Conservation (phyloP, 768 basidiomycete genomes). For the Myochromella boudieri region DNA sequence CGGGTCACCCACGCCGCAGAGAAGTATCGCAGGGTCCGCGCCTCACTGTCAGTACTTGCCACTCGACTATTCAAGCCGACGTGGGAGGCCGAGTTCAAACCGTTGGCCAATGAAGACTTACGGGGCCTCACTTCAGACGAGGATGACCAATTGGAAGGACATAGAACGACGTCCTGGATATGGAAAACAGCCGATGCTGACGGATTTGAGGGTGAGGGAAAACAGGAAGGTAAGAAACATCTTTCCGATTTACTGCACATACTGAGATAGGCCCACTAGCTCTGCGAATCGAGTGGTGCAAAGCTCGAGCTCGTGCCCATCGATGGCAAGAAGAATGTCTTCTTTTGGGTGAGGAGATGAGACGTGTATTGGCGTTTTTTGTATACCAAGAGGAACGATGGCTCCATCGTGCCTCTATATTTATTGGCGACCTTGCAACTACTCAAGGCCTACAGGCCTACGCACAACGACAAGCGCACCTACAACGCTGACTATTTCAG, state of each 20-base stretch:
- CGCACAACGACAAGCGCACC: too few relatives aligned
- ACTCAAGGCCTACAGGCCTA: too few relatives aligned
- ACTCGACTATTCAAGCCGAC: background rate
- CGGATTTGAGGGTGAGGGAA: background rate
- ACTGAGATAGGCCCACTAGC: background rate
- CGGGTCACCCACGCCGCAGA: conserved; percentile 3
- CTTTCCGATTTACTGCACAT: background rate
- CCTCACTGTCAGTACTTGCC: background rate
- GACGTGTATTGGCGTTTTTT: conserved; percentile 9
- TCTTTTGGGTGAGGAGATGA: conserved; percentile 12
- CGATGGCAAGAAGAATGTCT: too few relatives aligned
- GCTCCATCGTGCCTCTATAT: too few relatives aligned
- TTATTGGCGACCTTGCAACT: too few relatives aligned
- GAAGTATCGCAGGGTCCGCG: conserved; percentile 11
- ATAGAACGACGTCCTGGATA: conserved; percentile 7
- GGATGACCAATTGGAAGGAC: background rate
- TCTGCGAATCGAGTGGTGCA: conserved; percentile 3
- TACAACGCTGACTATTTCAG: too few relatives aligned
- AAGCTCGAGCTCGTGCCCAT: conserved; percentile 3
- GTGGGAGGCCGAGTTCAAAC: conserved; percentile 1
- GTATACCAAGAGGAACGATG: background rate
- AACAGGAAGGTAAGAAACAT: background rate
- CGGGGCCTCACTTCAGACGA: conserved; percentile 2
- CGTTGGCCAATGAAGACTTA: conserved; percentile 1
- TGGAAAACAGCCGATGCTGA: conserved; percentile 5